A percentile compares a stretch with the other conserved stretches of the same genome.
Evolutionary conservation across 1,139 yeast species (phyloP).

Genomic region (Chernovozyma sophiae-reginae): DNA sequence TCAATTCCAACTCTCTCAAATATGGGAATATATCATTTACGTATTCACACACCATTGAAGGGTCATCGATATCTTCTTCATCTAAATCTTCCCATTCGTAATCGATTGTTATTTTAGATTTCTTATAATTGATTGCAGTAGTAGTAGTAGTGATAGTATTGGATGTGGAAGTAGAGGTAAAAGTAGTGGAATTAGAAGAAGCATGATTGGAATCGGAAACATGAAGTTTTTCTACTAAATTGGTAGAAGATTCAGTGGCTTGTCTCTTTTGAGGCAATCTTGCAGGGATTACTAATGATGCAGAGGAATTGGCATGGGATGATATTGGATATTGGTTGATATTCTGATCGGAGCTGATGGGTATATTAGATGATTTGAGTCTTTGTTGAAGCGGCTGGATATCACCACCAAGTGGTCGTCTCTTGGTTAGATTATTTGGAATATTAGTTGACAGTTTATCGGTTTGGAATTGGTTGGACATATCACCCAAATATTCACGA

Average conservation of each 20-base stretch:
- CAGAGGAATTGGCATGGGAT: conserved; percentile 1
- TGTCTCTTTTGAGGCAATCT: conserved; percentile 54
- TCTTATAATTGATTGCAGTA: conserved; percentile 15
- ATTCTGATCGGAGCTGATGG: background rate
- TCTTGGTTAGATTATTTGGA: conserved; percentile 5
- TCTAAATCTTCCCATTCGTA: conserved; percentile 88
- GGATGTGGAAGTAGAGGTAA: conserved; percentile 10
- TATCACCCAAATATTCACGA: conserved; percentile 39
- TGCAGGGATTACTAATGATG: conserved; percentile 22
- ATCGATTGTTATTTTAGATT: conserved; percentile 36
- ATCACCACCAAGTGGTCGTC: conserved; percentile 36
- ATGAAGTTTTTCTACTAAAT: conserved; percentile 43
- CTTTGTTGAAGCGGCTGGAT: conserved; percentile 26
- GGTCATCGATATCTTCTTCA: conserved; percentile 87
- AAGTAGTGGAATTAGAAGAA: conserved; percentile 6
- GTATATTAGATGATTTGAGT: conserved; percentile 5
- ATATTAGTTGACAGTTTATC: conserved; percentile 7
- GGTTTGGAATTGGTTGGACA: conserved; percentile 26
- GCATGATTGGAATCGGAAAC: conserved; percentile 4
- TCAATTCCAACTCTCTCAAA: conserved; percentile 66
- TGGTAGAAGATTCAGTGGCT: conserved; percentile 53
- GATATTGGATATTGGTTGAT: background rate
- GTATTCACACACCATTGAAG: conserved; percentile 92
- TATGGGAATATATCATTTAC: conserved; percentile 83
- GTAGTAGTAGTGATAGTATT: background rate